Conservation (phyloP, 2,329 filamentous ascomycete genomes). For the Trichoderma sp. region DNA sequence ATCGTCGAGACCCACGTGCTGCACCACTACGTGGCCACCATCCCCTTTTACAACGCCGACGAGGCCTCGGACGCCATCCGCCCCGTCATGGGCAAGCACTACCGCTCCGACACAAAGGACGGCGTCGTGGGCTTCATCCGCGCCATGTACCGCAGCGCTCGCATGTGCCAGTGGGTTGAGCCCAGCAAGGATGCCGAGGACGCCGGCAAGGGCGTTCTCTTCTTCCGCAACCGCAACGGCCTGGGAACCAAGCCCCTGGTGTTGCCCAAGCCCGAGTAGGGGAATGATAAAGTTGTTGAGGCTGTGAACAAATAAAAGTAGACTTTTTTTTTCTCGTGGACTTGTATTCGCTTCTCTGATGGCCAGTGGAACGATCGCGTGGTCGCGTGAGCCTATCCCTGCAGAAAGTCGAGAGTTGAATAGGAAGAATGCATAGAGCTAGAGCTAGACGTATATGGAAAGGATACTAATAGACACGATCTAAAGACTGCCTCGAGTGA, state of each 20-base stretch:
- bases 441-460: conserved; percentile 14
- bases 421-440: conserved; percentile 5
- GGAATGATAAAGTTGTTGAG: too few relatives aligned
- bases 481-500: background rate
- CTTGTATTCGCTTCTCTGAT: background rate
- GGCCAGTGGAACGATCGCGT: background rate
- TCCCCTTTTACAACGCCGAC: conserved; percentile 95
- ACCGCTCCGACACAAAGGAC: conserved; percentile 77
- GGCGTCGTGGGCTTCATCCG: conserved; percentile 82
- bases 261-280: conserved; percentile 28
- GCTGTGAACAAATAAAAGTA: conserved; percentile 1
- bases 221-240: conserved; percentile 94
- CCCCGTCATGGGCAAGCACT: conserved; percentile 92
- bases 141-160: conserved; percentile 76
- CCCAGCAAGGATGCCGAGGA: conserved; percentile 79
- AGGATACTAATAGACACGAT: conserved; percentile 16
- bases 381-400: background rate
- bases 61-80: conserved; percentile 94
- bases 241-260: conserved; percentile 60
- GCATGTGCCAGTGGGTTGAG: conserved; percentile 98
- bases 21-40: conserved; percentile 95
- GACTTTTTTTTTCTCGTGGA: background rate
- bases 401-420: background rate
- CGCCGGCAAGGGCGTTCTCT: conserved; percentile 80
- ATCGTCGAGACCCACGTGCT: conserved; percentile 98